A percentile compares a stretch with the other conserved stretches of the same genome.
Evolutionary conservation across 1,139 yeast genomes (phyloP).

Genomic region (Zygoascus meyerae): DNA sequence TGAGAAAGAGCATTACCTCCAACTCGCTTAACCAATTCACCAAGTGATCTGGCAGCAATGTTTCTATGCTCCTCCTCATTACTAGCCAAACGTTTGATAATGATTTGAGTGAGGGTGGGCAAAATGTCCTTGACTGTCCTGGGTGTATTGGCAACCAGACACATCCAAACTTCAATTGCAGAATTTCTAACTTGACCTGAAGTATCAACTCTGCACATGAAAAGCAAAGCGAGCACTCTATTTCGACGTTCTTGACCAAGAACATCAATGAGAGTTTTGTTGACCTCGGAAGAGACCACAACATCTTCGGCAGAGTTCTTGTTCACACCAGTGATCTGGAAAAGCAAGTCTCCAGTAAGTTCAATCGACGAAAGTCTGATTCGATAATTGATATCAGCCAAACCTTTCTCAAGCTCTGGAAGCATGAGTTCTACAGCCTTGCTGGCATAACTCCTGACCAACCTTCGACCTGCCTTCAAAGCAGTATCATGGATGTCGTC

Average conservation of each 20-base stretch:
- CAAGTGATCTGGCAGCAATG: constrained; percentile 90
- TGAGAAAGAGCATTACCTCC: constrained; percentile 85
- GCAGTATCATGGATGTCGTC: constrained; percentile 88
- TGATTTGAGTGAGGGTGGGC: constrained; percentile 73
- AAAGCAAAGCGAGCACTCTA: constrained; percentile 73
- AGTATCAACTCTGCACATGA: constrained; percentile 89
- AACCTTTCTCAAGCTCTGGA: constrained; percentile 89
- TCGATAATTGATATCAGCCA: constrained; percentile 76
- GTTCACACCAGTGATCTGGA: constrained; percentile 89
- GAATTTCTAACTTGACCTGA: constrained; percentile 84
- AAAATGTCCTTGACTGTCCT: constrained; percentile 90
- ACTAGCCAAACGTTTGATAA: constrained; percentile 79
- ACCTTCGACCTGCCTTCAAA: constrained; percentile 84
- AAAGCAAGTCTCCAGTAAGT: constrained; percentile 91
- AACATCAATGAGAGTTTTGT: constrained; percentile 56
- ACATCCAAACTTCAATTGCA: constrained; percentile 96
- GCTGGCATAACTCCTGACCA: constrained; percentile 86
- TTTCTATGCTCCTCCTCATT: constrained; percentile 71
- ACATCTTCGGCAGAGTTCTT: constrained; percentile 36
- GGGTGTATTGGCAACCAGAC: constrained; percentile 93
- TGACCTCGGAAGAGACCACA: constrained; percentile 4
- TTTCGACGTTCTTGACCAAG: constrained; percentile 89
- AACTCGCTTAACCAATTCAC: constrained; percentile 92
- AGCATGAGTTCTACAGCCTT: constrained; percentile 88
- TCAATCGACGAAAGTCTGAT: constrained; percentile 92